Evolutionary conservation across 2,329 filamentous ascomycete genomes (phyloP).

Genomic region (Trichoderma pleuroti): DNA sequence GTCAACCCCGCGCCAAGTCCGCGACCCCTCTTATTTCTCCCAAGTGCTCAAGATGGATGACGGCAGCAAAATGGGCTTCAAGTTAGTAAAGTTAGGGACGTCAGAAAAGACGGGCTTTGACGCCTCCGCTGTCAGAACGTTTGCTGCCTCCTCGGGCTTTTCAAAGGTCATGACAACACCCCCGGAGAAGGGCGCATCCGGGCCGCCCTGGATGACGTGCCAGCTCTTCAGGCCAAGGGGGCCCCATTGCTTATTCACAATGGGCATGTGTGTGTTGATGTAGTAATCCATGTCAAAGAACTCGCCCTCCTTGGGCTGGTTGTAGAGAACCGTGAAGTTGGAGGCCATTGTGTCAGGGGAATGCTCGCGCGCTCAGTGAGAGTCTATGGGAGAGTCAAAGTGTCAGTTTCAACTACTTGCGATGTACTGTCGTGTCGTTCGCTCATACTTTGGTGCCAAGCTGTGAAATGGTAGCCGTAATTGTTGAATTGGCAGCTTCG

Average conservation of each 20-base stretch:
- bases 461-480: no score
- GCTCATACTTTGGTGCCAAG: background rate
- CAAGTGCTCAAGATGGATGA: background rate
- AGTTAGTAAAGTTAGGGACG: slow-evolving; percentile 7
- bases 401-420: background rate
- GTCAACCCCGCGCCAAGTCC: background rate
- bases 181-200: background rate
- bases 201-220: background rate
- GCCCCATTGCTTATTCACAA: background rate
- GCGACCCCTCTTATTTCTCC: slow-evolving; percentile 3
- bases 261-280: slow-evolving; percentile 9
- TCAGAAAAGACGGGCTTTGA: background rate
- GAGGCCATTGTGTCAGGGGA: background rate
- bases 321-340: slow-evolving; percentile 5
- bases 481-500: background rate
- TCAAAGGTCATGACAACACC: background rate
- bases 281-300: slow-evolving; percentile 11
- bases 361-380: background rate
- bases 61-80: background rate
- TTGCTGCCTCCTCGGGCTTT: background rate
- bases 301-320: background rate
- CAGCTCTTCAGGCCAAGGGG: background rate
- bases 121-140: background rate
- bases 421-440: no score
- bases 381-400: background rate